Evolutionary conservation across 2,329 filamentous ascomycete species (phyloP), one percentile per base, ranked within the genome.

Genomic region (Aureobasidium namibiae): DNA sequence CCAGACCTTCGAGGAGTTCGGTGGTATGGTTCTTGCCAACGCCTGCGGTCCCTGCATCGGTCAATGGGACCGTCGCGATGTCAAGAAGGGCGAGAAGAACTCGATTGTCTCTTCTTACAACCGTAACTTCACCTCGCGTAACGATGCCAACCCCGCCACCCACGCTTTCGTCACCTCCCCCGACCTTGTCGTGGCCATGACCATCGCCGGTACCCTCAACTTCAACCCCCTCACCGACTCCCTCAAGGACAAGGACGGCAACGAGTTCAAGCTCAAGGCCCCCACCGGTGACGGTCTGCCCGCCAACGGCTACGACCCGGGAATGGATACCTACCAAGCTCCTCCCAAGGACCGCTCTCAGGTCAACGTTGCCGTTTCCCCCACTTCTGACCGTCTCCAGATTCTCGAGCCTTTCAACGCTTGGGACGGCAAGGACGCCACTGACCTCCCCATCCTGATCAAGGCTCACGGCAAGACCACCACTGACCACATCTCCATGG

Each of bases 91-190:
- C 66, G 86, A 89, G 68, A 80, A 91, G 70, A 99, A 99, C 86
- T 95, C 91, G 7, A 99, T 99, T 74, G 81, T 99, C 73, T 96
- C 92, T 48, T 97, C 94, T 29, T 99, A 96, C 87, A 99, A 99
- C 88, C 91, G 94, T 78, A 97, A 99, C 86, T 97, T 99, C 81
- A 97, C 92, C 63, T 92, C 92, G 66, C 90, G 94, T 73, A 97
- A 97, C 76, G 92, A 96, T 68, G 91, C 89, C 66, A 97, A 96
- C 82, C 91, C 91, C 41, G 90, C 90, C 59, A 96, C 91, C 54
- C 91, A 95, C 80, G 90, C 90, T 61, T 96, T 96, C 75, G 91
- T 95, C 66, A 87, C 91, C 64, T 95, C 90, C 7, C 91, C 91
- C 60, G 91, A 96, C 73, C 80, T 96, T 63, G 90, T 95, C 44